These are phyloP conservation scores for Thuidium tamariscinum DNA, from an alignment of 225 moss, liverwort and hornwort genomes.

Conservation along the genomic window DNA sequence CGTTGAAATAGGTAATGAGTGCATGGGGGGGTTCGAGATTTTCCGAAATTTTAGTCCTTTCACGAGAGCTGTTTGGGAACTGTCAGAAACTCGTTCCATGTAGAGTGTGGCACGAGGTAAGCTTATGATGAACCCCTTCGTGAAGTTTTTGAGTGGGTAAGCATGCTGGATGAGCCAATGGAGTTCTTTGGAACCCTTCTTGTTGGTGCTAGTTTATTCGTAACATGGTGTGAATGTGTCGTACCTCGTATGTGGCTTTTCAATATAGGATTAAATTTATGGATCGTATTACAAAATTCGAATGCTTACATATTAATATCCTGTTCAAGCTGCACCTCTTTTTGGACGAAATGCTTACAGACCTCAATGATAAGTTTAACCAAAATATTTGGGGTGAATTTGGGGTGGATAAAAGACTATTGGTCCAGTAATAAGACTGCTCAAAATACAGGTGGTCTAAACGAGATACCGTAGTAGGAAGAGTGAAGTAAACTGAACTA, in stretches of 20 bases:
- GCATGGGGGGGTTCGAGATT: too few relatives aligned
- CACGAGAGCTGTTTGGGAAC: not conserved
- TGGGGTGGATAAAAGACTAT: not conserved
- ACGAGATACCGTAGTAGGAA: too few relatives aligned
- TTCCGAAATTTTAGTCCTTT: not conserved
- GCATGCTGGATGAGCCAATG: not conserved
- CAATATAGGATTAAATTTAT: not conserved
- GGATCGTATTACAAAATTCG: not conserved
- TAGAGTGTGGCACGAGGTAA: not conserved
- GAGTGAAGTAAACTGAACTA: too few relatives aligned
- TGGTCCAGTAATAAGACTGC: too few relatives aligned
- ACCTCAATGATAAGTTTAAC: not conserved
- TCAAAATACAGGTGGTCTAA: too few relatives aligned
- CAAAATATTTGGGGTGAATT: not conserved
- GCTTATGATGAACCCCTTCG: not conserved
- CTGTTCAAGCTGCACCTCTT: not conserved
- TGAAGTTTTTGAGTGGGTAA: not conserved
- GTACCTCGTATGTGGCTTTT: not conserved
- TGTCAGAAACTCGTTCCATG: not conserved
- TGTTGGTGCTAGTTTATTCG: not conserved
- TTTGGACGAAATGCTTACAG: not conserved
- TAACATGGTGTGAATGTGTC: not conserved
- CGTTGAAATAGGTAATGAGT: constrained; percentile 26
- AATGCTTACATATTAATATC: not conserved
- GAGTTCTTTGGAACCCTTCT: not conserved